Evolutionary conservation across 495 filamentous ascomycete genomes (phyloP).

Genomic region (Cudoniella acicularis): DNA sequence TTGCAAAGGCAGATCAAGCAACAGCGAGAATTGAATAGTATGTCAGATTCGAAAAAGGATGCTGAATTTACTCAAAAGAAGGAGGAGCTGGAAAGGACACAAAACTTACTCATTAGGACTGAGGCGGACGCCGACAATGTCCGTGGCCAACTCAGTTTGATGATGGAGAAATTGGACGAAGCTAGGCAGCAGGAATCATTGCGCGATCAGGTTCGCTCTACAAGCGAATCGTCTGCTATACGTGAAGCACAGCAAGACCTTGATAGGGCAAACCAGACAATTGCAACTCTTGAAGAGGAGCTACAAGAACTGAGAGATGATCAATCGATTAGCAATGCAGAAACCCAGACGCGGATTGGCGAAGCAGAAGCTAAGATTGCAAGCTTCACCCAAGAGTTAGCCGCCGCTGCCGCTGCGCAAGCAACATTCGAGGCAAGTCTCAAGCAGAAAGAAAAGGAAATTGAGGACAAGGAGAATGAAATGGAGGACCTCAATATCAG

Average conservation of each 20-base stretch:
- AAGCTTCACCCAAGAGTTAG: slow-evolving; percentile 32
- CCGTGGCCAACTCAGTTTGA: slow-evolving; percentile 42
- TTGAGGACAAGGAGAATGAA: slow-evolving; percentile 50
- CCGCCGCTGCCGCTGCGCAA: slow-evolving; percentile 33
- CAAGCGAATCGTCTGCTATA: slow-evolving; percentile 33
- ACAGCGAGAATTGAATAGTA: slow-evolving; percentile 81
- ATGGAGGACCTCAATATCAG: slow-evolving; percentile 73
- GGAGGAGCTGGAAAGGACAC: slow-evolving; percentile 51
- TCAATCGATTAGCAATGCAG: slow-evolving; percentile 25
- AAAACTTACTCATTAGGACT: slow-evolving; percentile 43
- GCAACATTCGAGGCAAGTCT: slow-evolving; percentile 21
- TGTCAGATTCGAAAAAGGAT: slow-evolving; percentile 56
- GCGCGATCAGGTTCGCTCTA: slow-evolving; percentile 25
- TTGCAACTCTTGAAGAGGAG: slow-evolving; percentile 42
- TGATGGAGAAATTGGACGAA: slow-evolving; percentile 51
- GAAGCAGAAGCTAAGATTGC: slow-evolving; percentile 31
- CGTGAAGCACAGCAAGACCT: slow-evolving; percentile 45
- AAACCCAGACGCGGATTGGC: slow-evolving; percentile 26
- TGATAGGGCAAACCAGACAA: slow-evolving; percentile 41
- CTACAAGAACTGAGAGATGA: slow-evolving; percentile 36
- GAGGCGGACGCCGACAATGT: slow-evolving; percentile 44
- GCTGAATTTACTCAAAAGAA: slow-evolving; percentile 46
- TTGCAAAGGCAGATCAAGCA: slow-evolving; percentile 86
- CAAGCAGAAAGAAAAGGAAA: slow-evolving; percentile 18
- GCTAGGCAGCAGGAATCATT: slow-evolving; percentile 30